Percentiles rank a stretch among this genome's conserved stretches.
phyloP scores from a whole-genome alignment of 768 basidiomycete species.

The Lyophyllum decastes region DNA sequence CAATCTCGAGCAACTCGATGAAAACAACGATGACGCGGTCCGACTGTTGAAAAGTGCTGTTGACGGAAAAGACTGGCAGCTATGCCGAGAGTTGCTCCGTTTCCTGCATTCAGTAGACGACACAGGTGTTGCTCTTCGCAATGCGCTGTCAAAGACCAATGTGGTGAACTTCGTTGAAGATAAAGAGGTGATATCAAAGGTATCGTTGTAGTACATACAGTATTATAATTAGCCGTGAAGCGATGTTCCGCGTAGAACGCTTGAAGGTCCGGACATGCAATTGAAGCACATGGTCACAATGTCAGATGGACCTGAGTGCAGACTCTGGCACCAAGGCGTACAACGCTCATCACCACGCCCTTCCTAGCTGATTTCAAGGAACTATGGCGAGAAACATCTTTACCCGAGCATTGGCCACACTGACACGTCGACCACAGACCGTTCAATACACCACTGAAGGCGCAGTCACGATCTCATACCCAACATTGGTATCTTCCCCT shows the following conservation, averaged over 20 bases:
- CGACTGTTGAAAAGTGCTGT: slow-evolving; percentile 78
- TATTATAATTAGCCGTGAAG: too few species aligned
- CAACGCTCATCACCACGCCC: not conserved
- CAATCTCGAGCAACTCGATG: slow-evolving; percentile 87
- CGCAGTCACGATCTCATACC: slow-evolving; percentile 65
- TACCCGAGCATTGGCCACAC: slow-evolving; percentile 14
- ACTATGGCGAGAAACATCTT: slow-evolving; percentile 23
- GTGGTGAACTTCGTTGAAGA: slow-evolving; percentile 19
- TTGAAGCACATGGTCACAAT: not conserved
- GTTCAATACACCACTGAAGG: slow-evolving; percentile 45
- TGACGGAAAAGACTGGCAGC: slow-evolving; percentile 79
- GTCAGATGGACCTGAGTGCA: not conserved
- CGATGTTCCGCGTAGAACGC: too few species aligned
- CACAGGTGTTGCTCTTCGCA: slow-evolving; percentile 67
- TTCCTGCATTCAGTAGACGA: slow-evolving; percentile 94
- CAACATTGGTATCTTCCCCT: slow-evolving; percentile 54
- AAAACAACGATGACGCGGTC: slow-evolving; percentile 76
- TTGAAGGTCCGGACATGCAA: not conserved
- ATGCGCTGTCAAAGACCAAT: slow-evolving; percentile 47
- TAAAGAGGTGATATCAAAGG: slow-evolving; percentile 1
- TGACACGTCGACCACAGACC: slow-evolving; percentile 19
- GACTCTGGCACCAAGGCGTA: not conserved
- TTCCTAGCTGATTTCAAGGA: not conserved
- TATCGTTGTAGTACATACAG: slow-evolving; percentile 5
- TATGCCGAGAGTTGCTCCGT: slow-evolving; percentile 89